Evolutionary conservation across 495 filamentous ascomycete genomes (phyloP), one percentile per base, ranked within the genome.

Genomic region (Daldinia grandis): DNA sequence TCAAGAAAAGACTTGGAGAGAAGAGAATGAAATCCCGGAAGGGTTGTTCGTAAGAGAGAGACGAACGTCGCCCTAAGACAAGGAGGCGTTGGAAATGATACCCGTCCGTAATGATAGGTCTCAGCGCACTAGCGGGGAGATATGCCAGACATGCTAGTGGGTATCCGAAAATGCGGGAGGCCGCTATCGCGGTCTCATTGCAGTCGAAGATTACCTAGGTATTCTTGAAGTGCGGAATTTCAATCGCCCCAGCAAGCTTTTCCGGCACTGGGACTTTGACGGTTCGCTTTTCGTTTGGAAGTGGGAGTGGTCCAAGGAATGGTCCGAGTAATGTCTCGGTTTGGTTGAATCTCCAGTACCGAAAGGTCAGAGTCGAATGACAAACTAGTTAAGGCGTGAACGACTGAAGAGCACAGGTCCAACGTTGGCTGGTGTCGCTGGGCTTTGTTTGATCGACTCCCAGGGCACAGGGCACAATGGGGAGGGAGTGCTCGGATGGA

Each of bases 401-500:
- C n/a, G 33, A 62, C n/a, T 49, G 53, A 51, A n/a, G 24, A 25
- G 42, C 58, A 54, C 50, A 51, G 57, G 38, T 42, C 68, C 31
- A 61, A 68, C 51, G 60, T 53, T 64, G 55, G 69, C 49, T 68
- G 49, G 51, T 64, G 64, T 68, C 19, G 55, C 37, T 63, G 21
- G 56, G 69, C 60, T 59, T 64, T 58, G 71, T 73, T 73, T 73
- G 71, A 73, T 73, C 71, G 65, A 31, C 71, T 42, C 35, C 58
- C 44, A 30, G 71, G 66, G 65, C 70, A 64, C 51, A 30, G 71
- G 65, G 65, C 70, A 64, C 54, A 44, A 64, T 51, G 40, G 44
- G 69, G 58, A 35, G 31, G 31, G 10, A 42, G 27, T 56, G 31
- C 64, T 30, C 58, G 47, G 58, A 60, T 35, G 64, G 62, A 59